Conservation (phyloP, 2,329 filamentous ascomycete genomes). For the Cercospora sp. region DNA sequence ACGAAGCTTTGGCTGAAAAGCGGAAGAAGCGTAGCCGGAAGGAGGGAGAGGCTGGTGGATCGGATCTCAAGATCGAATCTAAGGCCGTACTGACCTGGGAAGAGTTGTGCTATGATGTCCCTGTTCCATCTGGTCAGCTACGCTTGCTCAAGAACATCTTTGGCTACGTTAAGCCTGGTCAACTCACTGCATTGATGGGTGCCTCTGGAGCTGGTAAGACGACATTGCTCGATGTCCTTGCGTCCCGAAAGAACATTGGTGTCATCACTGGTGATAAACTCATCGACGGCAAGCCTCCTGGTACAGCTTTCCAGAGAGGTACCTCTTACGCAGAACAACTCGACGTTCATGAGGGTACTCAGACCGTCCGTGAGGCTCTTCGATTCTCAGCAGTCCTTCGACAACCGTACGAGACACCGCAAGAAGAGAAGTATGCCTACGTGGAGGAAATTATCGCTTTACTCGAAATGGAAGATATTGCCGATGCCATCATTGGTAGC, state of each 20-base stretch:
- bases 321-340: slow-evolving; percentile 67
- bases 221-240: slow-evolving; percentile 76
- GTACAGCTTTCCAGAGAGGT: slow-evolving; percentile 63
- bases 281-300: slow-evolving; percentile 57
- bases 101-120: slow-evolving; percentile 53
- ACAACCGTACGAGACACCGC: slow-evolving; percentile 60
- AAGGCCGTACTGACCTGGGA: slow-evolving; percentile 60
- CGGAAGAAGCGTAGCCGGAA: slow-evolving; percentile 55
- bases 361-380: slow-evolving; percentile 65
- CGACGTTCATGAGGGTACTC: slow-evolving; percentile 63
- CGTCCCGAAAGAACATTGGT: slow-evolving; percentile 64
- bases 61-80: slow-evolving; percentile 54
- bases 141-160: slow-evolving; percentile 50
- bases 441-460: slow-evolving; percentile 67
- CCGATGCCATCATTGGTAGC: slow-evolving; percentile 65
- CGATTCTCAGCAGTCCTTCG: slow-evolving; percentile 66
- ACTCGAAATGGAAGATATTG: slow-evolving; percentile 65
- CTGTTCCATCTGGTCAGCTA: slow-evolving; percentile 49
- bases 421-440: slow-evolving; percentile 63
- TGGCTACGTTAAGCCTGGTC: slow-evolving; percentile 53
- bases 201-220: slow-evolving; percentile 77
- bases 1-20: slow-evolving; percentile 62
- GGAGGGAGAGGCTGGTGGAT: slow-evolving; percentile 45
- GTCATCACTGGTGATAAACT: slow-evolving; percentile 64
- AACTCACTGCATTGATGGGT: slow-evolving; percentile 54